These are phyloP conservation scores for Dendrostoma leiphaemia DNA, from an alignment of 2,329 filamentous ascomycete species.

Conservation along the genomic window DNA sequence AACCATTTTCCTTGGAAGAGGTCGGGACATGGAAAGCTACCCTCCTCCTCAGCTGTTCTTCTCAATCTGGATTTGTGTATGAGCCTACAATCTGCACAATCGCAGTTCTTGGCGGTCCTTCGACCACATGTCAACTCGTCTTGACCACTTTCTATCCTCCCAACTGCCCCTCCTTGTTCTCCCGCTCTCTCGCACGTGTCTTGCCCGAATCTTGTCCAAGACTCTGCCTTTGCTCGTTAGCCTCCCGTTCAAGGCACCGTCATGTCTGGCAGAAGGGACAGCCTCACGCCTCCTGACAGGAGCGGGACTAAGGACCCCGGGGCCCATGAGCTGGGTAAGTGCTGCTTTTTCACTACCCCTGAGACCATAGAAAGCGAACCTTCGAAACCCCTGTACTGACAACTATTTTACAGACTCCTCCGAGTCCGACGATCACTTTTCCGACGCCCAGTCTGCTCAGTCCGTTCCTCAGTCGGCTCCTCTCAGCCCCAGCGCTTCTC, in stretches of 20 bases:
- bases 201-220: constrained; percentile 1
- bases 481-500: constrained; percentile 43
- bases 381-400: not conserved
- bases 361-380: not conserved
- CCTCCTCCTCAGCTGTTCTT: constrained; percentile 1
- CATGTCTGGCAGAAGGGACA: constrained; percentile 35
- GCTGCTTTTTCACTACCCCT: constrained; percentile 3
- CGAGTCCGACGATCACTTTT: constrained; percentile 69
- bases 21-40: constrained; percentile 6
- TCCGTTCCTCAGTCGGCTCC: constrained; percentile 49
- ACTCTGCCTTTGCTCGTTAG: no score
- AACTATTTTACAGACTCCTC: constrained; percentile 45
- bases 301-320: constrained; percentile 52
- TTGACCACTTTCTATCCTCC: not conserved
- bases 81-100: not conserved
- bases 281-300: constrained; percentile 38
- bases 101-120: not conserved
- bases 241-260: not conserved
- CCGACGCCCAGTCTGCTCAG: constrained; percentile 50
- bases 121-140: not conserved
- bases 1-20: constrained; percentile 12
- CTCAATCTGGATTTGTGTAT: constrained; percentile 1
- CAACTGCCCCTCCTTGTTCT: constrained; percentile 9
- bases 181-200: constrained; percentile 9
- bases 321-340: constrained; percentile 57